Conservation (phyloP, 225 moss, liverwort and hornwort species). For the Neckera pumila region DNA sequence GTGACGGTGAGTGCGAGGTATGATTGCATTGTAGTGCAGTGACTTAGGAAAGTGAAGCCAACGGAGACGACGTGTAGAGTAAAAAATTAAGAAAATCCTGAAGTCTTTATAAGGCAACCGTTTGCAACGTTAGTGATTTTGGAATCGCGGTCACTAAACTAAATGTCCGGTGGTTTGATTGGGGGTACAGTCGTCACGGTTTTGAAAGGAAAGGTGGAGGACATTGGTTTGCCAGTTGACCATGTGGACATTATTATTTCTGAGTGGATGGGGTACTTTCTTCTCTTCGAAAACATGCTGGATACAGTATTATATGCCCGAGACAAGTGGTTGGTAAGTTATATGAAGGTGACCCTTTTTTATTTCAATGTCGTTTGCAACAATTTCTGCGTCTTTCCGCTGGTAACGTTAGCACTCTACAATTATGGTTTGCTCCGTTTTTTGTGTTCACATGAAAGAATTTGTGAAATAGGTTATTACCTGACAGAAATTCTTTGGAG, state of each 20-base stretch:
- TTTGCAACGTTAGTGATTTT: neutral
- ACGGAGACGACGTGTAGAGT: neutral
- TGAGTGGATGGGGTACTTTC: slow-evolving; percentile 99
- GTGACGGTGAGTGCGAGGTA: slow-evolving; percentile 87
- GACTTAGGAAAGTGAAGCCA: neutral
- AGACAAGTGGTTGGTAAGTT: slow-evolving; percentile 93
- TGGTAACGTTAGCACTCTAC: neutral
- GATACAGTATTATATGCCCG: slow-evolving; percentile 91
- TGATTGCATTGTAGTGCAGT: neutral
- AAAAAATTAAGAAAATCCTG: no score
- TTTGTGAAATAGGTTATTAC: neutral
- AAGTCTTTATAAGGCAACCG: neutral
- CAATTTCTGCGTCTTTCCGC: neutral
- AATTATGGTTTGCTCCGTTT: neutral
- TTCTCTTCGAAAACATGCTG: slow-evolving; percentile 96
- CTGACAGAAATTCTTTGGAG: neutral
- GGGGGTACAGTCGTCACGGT: slow-evolving; percentile 73
- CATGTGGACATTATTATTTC: slow-evolving; percentile 94
- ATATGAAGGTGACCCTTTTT: neutral
- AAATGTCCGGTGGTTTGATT: neutral
- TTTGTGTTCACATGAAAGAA: neutral
- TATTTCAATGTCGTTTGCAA: neutral
- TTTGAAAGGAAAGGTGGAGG: slow-evolving; percentile 94
- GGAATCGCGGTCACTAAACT: neutral
- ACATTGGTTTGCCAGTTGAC: slow-evolving; percentile 62